Base-by-base conservation (phyloP, 108 stramenopile species). In the Aurantiochytrium sp. region DNA sequence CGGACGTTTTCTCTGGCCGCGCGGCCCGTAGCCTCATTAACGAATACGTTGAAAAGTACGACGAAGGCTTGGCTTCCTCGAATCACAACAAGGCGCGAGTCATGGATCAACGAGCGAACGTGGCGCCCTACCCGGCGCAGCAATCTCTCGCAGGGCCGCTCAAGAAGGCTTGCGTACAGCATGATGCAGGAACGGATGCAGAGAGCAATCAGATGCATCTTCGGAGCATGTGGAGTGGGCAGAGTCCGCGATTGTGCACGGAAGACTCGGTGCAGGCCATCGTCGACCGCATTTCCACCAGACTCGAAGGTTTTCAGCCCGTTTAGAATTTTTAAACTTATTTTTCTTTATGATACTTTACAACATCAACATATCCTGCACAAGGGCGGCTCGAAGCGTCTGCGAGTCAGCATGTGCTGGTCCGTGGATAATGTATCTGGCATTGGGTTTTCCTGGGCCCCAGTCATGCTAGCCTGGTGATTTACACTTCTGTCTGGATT, bases 1-100 rank as follows among this genome's bases (percentile, higher is more conserved):
- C 87, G 43, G 76, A 90, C 23, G 58, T 49, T 19, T 87, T 90
- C 89, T 87, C 89, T 72, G 89, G 89, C 45, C 83, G 89, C 12
- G 12, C 59, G 5, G 89, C 89, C 58, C 83, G 69, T 5, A 29
- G 87, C 12, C 45, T 90, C 45, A 5, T 25, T 2, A 90, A 90
- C 35, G 87, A 71, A 8, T 90, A 59, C 43, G 72, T 73, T 5
- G 72, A 45, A 4, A 21, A 12, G 59, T 88, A 83, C 51, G 76
- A 83, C 51, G 19, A 53, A 12, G 76, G 51, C 12, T 23, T 53
- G 16, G 51, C 45, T 2, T 47, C 51, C 3, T 23, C n/a, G n/a
- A 83, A 83, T 23, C 49, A 83, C 4, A 83, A 83, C 51, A 47
- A 53, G 25, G 49, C 45, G 14, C 76, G 76, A 19, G 76, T 83